Evolutionary conservation across 495 filamentous ascomycete species (phyloP).

Genomic region (Penicillium bovifimosum): DNA sequence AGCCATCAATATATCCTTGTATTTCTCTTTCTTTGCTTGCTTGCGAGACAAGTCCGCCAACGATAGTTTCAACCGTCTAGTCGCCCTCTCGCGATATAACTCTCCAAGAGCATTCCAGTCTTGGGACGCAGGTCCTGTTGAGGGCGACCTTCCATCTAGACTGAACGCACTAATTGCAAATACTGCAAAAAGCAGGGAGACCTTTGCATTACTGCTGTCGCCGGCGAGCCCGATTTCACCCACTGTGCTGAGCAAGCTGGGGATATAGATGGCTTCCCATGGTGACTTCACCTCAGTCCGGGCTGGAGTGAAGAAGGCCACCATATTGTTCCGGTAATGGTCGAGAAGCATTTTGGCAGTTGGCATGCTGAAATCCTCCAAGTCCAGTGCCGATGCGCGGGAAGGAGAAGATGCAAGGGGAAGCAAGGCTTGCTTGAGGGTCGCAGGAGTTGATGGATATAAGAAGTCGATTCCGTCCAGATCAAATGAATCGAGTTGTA

Average conservation of each 20-base stretch:
- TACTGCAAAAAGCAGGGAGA: not conserved
- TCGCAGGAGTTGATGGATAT: not conserved
- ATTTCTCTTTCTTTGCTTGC: not conserved
- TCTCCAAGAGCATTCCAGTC: not conserved
- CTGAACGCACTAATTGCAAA: not conserved
- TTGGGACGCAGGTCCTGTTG: not conserved
- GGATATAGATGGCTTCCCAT: constrained; percentile 4
- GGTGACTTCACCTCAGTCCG: not conserved
- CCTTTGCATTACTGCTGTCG: not conserved
- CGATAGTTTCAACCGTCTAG: not conserved
- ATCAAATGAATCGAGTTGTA: not conserved
- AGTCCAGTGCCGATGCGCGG: not conserved
- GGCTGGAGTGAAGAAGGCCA: not conserved
- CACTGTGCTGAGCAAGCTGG: not conserved
- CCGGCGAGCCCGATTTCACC: not conserved
- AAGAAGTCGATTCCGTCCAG: not conserved
- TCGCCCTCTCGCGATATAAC: not conserved
- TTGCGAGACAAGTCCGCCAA: not conserved
- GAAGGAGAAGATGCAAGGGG: not conserved
- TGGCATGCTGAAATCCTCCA: not conserved
- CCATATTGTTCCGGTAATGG: not conserved
- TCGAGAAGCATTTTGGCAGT: not conserved
- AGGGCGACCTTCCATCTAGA: not conserved
- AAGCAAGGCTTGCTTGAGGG: not conserved
- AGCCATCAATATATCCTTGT: constrained; percentile 3